Conservation (phyloP, 106 monocot species). For the Narthecium ossifragum region DNA sequence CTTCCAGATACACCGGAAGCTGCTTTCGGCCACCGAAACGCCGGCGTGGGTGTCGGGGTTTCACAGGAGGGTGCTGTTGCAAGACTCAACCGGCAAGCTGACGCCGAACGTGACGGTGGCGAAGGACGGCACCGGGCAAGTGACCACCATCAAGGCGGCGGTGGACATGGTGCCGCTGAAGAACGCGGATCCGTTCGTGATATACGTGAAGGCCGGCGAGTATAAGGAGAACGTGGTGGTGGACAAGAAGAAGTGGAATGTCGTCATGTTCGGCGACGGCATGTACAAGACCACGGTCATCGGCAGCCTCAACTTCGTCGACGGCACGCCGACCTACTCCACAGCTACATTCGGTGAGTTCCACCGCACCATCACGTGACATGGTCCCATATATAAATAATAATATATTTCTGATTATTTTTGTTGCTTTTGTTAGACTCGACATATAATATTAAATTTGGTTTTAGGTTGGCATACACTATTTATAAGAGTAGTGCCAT, state of each 20-base stretch:
- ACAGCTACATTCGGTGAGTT: conserved; percentile 42
- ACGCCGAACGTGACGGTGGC: conserved; percentile 50
- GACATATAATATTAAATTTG: too few species aligned
- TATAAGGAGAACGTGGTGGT: conserved; percentile 49
- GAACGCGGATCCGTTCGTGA: conserved; percentile 29
- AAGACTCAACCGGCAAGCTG: neutral
- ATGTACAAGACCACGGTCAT: conserved; percentile 27
- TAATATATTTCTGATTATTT: too few species aligned
- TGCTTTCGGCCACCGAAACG: neutral
- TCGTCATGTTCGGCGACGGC: conserved; percentile 45
- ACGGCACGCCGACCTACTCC: conserved; percentile 37
- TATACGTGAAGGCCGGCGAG: conserved; percentile 42
- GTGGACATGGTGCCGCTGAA: conserved; percentile 21
- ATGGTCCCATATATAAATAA: too few species aligned
- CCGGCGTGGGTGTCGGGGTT: conserved; percentile 16
- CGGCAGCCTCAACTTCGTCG: conserved; percentile 35
- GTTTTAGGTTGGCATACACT: too few species aligned
- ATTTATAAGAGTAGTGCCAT: too few species aligned
- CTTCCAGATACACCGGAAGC: conserved; percentile 20
- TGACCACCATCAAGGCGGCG: conserved; percentile 44
- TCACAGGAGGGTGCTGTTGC: conserved; percentile 16
- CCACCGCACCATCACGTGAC: too few species aligned
- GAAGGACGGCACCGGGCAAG: conserved; percentile 33
- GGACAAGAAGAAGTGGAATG: conserved; percentile 43
- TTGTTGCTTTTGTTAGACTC: too few species aligned